These are phyloP conservation scores for Canavalia ensiformis DNA, from an alignment of 306 rosid genomes.

Conservation along the genomic window DNA sequence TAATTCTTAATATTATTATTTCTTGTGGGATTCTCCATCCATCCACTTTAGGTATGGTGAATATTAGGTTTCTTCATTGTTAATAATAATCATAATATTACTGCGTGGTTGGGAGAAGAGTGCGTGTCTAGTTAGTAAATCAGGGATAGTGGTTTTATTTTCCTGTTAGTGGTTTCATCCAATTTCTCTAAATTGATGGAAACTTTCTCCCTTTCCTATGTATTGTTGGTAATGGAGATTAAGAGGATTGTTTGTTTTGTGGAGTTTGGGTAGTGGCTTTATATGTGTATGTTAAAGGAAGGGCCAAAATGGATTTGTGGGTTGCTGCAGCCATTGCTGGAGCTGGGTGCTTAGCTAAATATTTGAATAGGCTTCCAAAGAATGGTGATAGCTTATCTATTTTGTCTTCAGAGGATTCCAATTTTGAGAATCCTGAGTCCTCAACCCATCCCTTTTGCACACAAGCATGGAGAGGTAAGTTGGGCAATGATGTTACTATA, in stretches of 20 bases:
- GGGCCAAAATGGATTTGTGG: slow-evolving; percentile 80
- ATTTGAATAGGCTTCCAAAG: slow-evolving; percentile 60
- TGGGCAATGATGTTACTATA: slow-evolving; percentile 37
- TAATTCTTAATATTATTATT: not conserved
- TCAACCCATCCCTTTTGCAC: slow-evolving; percentile 40
- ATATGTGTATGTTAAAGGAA: slow-evolving; percentile 43
- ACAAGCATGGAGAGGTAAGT: slow-evolving; percentile 26
- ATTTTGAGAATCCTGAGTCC: slow-evolving; percentile 50
- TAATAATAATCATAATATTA: not conserved
- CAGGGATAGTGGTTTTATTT: slow-evolving; percentile 40
- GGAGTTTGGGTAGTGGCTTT: slow-evolving; percentile 51
- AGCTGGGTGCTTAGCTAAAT: slow-evolving; percentile 80
- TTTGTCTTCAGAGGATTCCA: slow-evolving; percentile 57
- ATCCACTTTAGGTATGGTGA: slow-evolving; percentile 1
- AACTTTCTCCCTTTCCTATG: slow-evolving; percentile 34
- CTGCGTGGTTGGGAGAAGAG: slow-evolving; percentile 26
- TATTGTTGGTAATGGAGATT: slow-evolving; percentile 44
- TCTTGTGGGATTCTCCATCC: slow-evolving; percentile 21
- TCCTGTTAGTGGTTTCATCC: slow-evolving; percentile 6
- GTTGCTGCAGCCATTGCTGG: slow-evolving; percentile 84
- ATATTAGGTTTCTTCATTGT: slow-evolving; percentile 31
- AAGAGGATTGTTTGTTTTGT: slow-evolving; percentile 47
- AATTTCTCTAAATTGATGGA: slow-evolving; percentile 48
- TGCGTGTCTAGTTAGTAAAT: slow-evolving; percentile 31
- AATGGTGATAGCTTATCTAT: slow-evolving; percentile 47